Evolutionary conservation across 805 yeast species (phyloP), one percentile per base, ranked within the genome.

Genomic region (Metschnikowia bowlesiae): DNA sequence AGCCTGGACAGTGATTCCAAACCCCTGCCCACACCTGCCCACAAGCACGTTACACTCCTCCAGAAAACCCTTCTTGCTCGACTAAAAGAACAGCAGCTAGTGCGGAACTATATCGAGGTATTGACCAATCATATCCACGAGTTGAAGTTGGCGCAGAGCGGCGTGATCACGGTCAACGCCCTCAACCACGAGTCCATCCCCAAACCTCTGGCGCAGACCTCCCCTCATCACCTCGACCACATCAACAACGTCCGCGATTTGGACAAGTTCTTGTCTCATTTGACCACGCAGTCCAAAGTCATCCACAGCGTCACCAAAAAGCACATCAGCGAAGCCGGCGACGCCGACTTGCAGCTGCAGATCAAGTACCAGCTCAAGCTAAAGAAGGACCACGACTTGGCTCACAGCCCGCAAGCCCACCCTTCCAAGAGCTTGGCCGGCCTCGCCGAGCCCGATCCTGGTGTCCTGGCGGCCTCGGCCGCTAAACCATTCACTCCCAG

Each of bases 131-230:
- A 73, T 54, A 73, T 73, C 50, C 71, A 72, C 50, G 76, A 73
- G 52, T 62, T 73, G 33, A 64, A 62, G 42, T 72, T 73, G 55
- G 75, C 73, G 4, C 74, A 71, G 54, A 72, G 68, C 52, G 78
- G 78, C 5, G 74, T 71, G 37, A 72, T 73, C 44, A 68, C 77
- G 0, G 63, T 70, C 47, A 77, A 73, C 56, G 75, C 76, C 2
- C 58, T 73, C 36, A 37, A 28, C 42, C 42, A 18, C 16, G 65
- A 64, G 44, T 57, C 63, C 18, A 39, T 37, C 18, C 39, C 52
- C 8, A 50, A 47, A 41, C 44, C 47, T 32, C 53, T 45, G 44
- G 48, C 49, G 31, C 55, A 44, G 48, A 53, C 43, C 16, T 50
- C 61, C 8, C 56, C 63, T 34, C 73, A 69, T 42, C 74, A 70